Percentiles rank a stretch among this genome's conserved stretches.
Conservation (phyloP, 306 rosid species). For the Erythrophleum fordii region DNA sequence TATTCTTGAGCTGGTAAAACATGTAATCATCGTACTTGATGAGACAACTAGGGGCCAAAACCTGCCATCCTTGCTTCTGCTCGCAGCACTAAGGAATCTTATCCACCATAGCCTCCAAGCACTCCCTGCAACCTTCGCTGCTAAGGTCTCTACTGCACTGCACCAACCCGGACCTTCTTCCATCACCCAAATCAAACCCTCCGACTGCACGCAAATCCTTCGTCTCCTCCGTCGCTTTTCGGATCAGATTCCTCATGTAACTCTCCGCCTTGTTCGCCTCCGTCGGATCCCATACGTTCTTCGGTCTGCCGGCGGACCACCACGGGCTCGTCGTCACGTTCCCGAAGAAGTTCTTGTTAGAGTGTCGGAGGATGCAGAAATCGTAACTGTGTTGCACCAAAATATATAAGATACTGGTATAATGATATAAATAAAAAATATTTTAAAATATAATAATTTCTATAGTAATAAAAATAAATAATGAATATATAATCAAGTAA, state of each 20-base stretch:
- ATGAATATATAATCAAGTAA: too few species aligned
- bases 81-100: slow-evolving; percentile 16
- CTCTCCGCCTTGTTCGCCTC: not conserved
- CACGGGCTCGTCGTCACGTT: not conserved
- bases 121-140: not conserved
- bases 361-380: slow-evolving; percentile 22
- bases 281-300: not conserved
- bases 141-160: slow-evolving; percentile 35
- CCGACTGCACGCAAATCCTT: not conserved
- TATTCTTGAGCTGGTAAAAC: slow-evolving; percentile 19
- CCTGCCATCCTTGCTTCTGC: slow-evolving; percentile 1
- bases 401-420: too few species aligned
- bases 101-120: slow-evolving; percentile 21
- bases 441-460: too few species aligned
- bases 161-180: slow-evolving; percentile 26
- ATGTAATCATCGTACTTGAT: slow-evolving; percentile 9
- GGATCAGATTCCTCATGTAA: slow-evolving; percentile 20
- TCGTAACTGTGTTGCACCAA: slow-evolving; percentile 1
- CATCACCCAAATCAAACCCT: slow-evolving; percentile 3
- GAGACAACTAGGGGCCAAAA: slow-evolving; percentile 27
- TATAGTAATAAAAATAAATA: too few species aligned
- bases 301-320: not conserved
- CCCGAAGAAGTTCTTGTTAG: not conserved
- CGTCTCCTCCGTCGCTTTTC: not conserved
- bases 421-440: too few species aligned